A percentile compares a stretch with the other conserved stretches of the same genome.
These are phyloP conservation scores for Panaeolus cyanescens DNA, from an alignment of 768 basidiomycete species.

Conservation along the genomic window DNA sequence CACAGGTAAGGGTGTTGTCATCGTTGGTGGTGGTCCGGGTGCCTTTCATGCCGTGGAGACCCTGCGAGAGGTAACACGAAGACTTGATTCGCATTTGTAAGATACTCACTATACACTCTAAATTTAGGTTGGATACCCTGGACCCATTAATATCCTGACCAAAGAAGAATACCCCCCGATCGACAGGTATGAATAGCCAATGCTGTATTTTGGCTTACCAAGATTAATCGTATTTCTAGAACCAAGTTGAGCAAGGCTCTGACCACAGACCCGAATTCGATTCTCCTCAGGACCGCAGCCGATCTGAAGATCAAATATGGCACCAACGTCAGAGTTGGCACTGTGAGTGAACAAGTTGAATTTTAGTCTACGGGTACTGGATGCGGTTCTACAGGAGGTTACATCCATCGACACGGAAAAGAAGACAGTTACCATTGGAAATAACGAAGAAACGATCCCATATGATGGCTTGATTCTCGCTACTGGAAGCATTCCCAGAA, in stretches of 20 bases:
- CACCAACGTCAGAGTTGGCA: slow-evolving; percentile 62
- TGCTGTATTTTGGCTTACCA: background rate
- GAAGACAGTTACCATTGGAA: slow-evolving; percentile 64
- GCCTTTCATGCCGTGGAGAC: slow-evolving; percentile 79
- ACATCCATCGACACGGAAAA: slow-evolving; percentile 64
- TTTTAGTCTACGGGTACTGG: slow-evolving; percentile 3
- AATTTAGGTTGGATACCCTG: slow-evolving; percentile 70
- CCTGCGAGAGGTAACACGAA: slow-evolving; percentile 63
- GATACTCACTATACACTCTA: slow-evolving; percentile 7
- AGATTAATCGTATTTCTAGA: slow-evolving; percentile 35
- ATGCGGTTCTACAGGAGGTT: slow-evolving; percentile 49
- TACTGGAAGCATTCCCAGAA: slow-evolving; percentile 70
- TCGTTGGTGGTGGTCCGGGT: slow-evolving; percentile 86
- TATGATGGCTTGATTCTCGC: slow-evolving; percentile 85
- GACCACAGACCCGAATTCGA: slow-evolving; percentile 73
- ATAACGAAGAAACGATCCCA: slow-evolving; percentile 55
- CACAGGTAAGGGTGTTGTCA: slow-evolving; percentile 69
- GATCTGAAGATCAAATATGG: slow-evolving; percentile 78
- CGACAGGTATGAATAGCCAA: slow-evolving; percentile 53
- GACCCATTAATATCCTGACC: slow-evolving; percentile 78
- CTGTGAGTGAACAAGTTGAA: slow-evolving; percentile 31
- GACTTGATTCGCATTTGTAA: slow-evolving; percentile 3
- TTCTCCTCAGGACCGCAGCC: slow-evolving; percentile 71
- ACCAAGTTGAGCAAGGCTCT: slow-evolving; percentile 91
- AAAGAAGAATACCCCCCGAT: slow-evolving; percentile 82